A percentile compares a stretch with the other conserved stretches of the same genome.
Evolutionary conservation across 495 filamentous ascomycete genomes (phyloP).

Genomic region (Physcia stellaris): DNA sequence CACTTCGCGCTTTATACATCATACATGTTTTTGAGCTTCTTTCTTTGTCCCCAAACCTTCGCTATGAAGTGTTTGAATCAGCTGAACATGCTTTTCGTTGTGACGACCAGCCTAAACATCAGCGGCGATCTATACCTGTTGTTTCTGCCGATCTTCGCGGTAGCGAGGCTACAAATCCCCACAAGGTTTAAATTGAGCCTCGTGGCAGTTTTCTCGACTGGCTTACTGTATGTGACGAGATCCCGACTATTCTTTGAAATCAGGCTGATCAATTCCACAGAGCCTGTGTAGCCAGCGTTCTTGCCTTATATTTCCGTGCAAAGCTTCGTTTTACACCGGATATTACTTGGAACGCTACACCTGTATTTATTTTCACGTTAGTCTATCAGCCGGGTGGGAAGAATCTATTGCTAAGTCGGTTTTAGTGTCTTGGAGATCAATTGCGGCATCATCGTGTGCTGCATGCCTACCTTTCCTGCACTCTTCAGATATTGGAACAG

Average conservation of each 20-base stretch:
- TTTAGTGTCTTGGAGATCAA: conserved; percentile 1
- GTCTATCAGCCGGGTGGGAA: background rate
- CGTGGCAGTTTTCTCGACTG: conserved; percentile 6
- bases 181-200: conserved; percentile 8
- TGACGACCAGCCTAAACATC: conserved; percentile 6
- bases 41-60: conserved; percentile 1
- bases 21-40: background rate
- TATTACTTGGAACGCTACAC: background rate
- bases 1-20: conserved; percentile 7
- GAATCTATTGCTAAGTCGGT: background rate
- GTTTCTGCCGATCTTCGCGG: conserved; percentile 8
- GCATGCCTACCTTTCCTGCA: conserved; percentile 2
- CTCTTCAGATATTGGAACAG: too few relatives aligned
- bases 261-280: too few relatives aligned
- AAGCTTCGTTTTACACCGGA: background rate
- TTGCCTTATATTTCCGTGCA: background rate
- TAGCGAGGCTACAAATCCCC: conserved; percentile 7
- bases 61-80: background rate
- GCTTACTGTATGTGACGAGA: conserved; percentile 5
- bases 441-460: background rate
- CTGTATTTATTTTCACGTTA: conserved; percentile 1
- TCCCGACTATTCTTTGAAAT: background rate
- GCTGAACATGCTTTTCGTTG: background rate
- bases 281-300: background rate
- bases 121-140: conserved; percentile 9